Conservation (phyloP, 176 grass and related monocot species). For the Oryza australiensis region DNA sequence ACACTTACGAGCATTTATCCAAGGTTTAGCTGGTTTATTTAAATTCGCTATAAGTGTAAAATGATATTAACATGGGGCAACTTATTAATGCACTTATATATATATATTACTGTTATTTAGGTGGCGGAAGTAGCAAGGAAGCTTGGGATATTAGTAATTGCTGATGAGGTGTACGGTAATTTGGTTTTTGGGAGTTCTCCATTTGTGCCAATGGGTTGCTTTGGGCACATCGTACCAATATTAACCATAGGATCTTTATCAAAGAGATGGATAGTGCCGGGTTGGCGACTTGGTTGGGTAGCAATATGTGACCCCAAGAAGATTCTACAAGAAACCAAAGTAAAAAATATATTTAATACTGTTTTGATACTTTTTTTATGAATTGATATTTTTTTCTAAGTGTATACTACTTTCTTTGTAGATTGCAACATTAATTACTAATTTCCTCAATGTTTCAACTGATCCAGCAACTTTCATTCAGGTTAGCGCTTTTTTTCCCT, state of each 20-base stretch:
- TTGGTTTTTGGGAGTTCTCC: conserved; percentile 44
- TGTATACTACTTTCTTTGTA: neutral
- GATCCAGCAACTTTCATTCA: conserved; percentile 76
- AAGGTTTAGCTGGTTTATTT: conserved; percentile 13
- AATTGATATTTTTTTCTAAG: neutral
- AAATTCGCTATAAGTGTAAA: neutral
- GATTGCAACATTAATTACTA: conserved; percentile 43
- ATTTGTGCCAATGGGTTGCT: conserved; percentile 60
- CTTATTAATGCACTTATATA: neutral
- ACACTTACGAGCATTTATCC: conserved; percentile 45
- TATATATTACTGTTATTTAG: neutral
- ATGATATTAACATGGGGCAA: neutral
- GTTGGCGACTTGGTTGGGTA: conserved; percentile 80
- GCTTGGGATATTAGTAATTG: conserved; percentile 61
- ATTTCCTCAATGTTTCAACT: conserved; percentile 59
- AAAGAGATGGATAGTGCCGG: conserved; percentile 71
- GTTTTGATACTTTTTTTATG: neutral
- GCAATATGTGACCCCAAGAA: conserved; percentile 43
- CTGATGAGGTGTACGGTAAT: conserved; percentile 68
- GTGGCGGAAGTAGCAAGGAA: conserved; percentile 53
- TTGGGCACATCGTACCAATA: conserved; percentile 48
- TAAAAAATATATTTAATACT: neutral
- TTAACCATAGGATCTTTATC: conserved; percentile 59
- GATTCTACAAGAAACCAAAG: conserved; percentile 51
- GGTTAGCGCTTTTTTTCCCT: conserved; percentile 27